A percentile compares a stretch with the other conserved stretches of the same genome.
Evolutionary conservation across 2,329 filamentous ascomycete species (phyloP).

Genomic region (Tympanopsis confertula): DNA sequence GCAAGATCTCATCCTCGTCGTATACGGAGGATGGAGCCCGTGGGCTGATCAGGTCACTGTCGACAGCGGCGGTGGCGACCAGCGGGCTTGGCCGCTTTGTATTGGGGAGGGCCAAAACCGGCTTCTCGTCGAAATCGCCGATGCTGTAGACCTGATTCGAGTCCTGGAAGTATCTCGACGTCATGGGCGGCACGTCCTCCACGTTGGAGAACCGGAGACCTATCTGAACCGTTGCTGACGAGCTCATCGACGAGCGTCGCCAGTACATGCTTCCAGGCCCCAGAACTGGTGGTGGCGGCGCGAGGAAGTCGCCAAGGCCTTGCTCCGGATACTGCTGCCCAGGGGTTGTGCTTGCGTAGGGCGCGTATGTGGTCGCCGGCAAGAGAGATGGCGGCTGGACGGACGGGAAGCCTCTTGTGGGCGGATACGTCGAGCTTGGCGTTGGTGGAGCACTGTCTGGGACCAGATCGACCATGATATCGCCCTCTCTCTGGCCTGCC

Average conservation of each 20-base stretch:
- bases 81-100: constrained; percentile 18
- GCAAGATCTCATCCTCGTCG: constrained; percentile 20
- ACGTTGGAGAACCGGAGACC: constrained; percentile 55
- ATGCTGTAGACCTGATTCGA: constrained; percentile 24
- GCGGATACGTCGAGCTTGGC: constrained; percentile 6
- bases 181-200: constrained; percentile 30
- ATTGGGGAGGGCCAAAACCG: constrained; percentile 2
- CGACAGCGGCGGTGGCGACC: constrained; percentile 7
- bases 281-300: constrained; percentile 31
- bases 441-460: constrained; percentile 16
- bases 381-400: constrained; percentile 22
- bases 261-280: constrained; percentile 30
- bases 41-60: constrained; percentile 11
- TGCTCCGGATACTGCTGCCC: constrained; percentile 2
- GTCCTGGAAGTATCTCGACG: constrained; percentile 16
- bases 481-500: too few species aligned
- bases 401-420: background rate
- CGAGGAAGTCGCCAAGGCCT: constrained; percentile 14
- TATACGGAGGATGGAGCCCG: constrained; percentile 19
- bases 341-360: constrained; percentile 7
- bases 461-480: constrained; percentile 7
- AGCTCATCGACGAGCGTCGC: constrained; percentile 49
- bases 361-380: constrained; percentile 34
- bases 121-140: constrained; percentile 15
- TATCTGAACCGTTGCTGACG: constrained; percentile 61